Evolutionary conservation across 2,329 filamentous ascomycete species (phyloP).

Genomic region (Colletotrichum sp.): DNA sequence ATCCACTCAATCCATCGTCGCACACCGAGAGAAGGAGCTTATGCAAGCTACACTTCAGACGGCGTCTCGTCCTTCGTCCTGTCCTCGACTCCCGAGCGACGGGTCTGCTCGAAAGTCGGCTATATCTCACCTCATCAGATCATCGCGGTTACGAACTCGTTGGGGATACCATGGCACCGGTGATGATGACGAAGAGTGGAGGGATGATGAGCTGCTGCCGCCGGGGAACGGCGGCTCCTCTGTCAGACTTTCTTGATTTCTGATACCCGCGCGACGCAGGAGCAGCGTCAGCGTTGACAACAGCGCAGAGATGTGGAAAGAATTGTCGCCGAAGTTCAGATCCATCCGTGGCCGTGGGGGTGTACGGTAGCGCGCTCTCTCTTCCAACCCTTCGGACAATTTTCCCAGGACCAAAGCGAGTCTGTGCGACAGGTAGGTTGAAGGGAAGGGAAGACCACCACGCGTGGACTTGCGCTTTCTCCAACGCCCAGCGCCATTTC

Average conservation of each 20-base stretch:
- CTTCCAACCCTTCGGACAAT: background rate
- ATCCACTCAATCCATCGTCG: background rate
- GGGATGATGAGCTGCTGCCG: background rate
- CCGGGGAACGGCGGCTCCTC: background rate
- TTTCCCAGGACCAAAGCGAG: background rate
- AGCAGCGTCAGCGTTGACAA: background rate
- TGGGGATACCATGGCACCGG: background rate
- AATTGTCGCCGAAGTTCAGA: conserved; percentile 9
- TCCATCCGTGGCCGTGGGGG: conserved; percentile 13
- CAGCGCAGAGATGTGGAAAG: background rate
- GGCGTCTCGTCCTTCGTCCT: conserved; percentile 9
- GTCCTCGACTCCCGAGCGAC: background rate
- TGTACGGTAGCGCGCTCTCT: background rate
- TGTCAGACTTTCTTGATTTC: background rate
- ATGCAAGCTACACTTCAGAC: conserved; percentile 6
- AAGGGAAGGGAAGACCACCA: background rate
- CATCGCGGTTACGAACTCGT: background rate
- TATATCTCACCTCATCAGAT: background rate
- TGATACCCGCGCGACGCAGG: conserved; percentile 11
- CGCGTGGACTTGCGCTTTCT: background rate
- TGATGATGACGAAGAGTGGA: conserved; percentile 6
- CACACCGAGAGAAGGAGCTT: background rate
- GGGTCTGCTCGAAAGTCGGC: background rate
- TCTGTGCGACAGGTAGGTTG: background rate
- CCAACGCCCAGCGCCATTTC: background rate